phyloP scores from a whole-genome alignment of 1,139 yeast genomes.

The Ogataea hybrid region DNA sequence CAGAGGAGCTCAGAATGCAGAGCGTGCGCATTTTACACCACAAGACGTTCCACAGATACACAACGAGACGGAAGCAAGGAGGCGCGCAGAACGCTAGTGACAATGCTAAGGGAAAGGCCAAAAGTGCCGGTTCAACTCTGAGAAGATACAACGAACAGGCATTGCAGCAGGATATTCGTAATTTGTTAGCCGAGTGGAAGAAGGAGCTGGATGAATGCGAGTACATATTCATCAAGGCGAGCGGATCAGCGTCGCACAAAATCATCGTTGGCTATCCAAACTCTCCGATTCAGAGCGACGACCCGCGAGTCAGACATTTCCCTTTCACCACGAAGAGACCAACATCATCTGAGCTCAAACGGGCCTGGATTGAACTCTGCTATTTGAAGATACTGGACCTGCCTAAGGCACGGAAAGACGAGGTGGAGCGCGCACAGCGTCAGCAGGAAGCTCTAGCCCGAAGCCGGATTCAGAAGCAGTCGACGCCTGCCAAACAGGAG shows the following conservation, averaged over 20 bases:
- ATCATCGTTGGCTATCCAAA: conserved; percentile 60
- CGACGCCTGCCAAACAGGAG: conserved; percentile 13
- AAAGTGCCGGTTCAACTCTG: conserved; percentile 90
- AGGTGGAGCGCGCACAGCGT: conserved; percentile 31
- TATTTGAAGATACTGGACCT: conserved; percentile 54
- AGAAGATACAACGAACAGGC: conserved; percentile 91
- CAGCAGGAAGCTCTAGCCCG: conserved; percentile 31
- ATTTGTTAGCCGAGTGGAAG: conserved; percentile 66
- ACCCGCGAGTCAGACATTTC: conserved; percentile 59
- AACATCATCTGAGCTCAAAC: conserved; percentile 74
- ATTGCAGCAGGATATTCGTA: conserved; percentile 70
- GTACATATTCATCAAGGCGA: conserved; percentile 79
- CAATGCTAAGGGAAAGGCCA: conserved; percentile 90
- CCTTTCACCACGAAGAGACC: conserved; percentile 94
- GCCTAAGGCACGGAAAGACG: conserved; percentile 46
- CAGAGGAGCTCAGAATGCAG: conserved; percentile 50
- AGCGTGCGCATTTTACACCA: conserved; percentile 66
- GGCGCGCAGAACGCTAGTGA: conserved; percentile 95
- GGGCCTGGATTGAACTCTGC: conserved; percentile 80
- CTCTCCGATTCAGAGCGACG: conserved; percentile 45
- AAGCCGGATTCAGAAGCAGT: conserved; percentile 22
- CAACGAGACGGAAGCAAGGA: conserved; percentile 97
- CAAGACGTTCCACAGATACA: conserved; percentile 90
- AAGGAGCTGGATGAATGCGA: conserved; percentile 55
- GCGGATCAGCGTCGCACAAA: conserved; percentile 66